Base-by-base conservation (phyloP, 2,329 filamentous ascomycete species). In the Scopulariopsis brevicaulis region DNA sequence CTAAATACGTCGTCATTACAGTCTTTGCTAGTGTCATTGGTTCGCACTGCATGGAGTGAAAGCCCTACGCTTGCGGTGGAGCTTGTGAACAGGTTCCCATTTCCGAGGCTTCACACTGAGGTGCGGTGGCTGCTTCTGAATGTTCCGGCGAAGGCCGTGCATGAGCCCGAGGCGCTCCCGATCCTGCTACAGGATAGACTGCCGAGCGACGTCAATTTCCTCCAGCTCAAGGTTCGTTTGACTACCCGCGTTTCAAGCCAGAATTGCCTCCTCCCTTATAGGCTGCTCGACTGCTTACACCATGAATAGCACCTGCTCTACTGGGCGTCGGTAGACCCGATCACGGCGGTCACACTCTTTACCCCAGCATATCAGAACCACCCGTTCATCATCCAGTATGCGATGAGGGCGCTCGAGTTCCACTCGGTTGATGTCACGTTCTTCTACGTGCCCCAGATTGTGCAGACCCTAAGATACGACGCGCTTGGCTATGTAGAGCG, bases 401-500 rank as follows among this genome's bases (percentile, higher is more conserved):
- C 94, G 1, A 96, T 99, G 86, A 84, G 92, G 65, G 90, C 94
- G 3, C 73, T 99, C 54, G 94, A 99, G 68, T 92, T 88, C 64
- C 94, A 99, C 67, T 87, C 91, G 0, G 86, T 96, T n/a, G 94
- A 97, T 68, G 85, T 97, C 22, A 96, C 93, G 0, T 99, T 99
- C 78, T 99, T 97, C 73, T 97, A 96, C 67, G 94, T 99, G 2
- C 94, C 95, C 7, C 94, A 99, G 69, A 95, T 99, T 64, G 94
- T 99, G 15, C 94, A 99, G 70, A 88, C 90, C 51, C 80, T 99
- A 51, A 87, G 94, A 57, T 96, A 97, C 65, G 94, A 99, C 76
- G 82, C 81, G 14, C 78, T 99, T 25, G 94, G 94, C 58, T 99
- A 99, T 67, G 92, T 96, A 2, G 91, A 96, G 71, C 83, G 93